phyloP scores from a whole-genome alignment of 345 rosid species.

The Streptanthus diversifolius region DNA sequence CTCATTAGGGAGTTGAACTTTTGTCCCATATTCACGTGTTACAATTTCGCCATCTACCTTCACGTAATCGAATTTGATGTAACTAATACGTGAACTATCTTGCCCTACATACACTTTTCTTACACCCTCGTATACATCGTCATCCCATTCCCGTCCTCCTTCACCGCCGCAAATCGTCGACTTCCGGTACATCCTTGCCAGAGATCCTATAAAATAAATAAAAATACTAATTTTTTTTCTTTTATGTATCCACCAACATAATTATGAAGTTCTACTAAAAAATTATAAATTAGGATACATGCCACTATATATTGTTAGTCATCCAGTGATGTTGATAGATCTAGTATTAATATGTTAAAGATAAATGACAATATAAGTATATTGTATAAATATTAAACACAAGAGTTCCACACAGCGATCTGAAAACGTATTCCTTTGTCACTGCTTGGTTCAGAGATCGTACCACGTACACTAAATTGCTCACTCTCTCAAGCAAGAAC shows the following conservation, averaged over 20 bases:
- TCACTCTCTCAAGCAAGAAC: not conserved
- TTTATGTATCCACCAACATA: not conserved
- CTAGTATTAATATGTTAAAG: not conserved
- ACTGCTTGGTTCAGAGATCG: not conserved
- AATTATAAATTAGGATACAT: not conserved
- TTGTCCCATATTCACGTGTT: slow-evolving; percentile 28
- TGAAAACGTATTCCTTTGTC: not conserved
- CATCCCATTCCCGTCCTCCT: slow-evolving; percentile 31
- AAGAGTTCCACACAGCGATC: not conserved
- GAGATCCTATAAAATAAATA: not conserved
- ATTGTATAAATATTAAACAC: not conserved
- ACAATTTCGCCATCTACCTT: slow-evolving; percentile 19
- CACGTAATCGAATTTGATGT: slow-evolving; percentile 26
- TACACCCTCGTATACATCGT: slow-evolving; percentile 28
- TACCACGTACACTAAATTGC: not conserved
- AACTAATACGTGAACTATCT: slow-evolving; percentile 20
- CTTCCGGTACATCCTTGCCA: slow-evolving; percentile 11
- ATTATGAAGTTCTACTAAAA: not conserved
- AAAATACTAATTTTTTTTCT: not conserved
- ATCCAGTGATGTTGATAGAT: not conserved
- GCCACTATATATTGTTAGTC: not conserved
- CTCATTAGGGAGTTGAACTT: slow-evolving; percentile 9
- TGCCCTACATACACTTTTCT: slow-evolving; percentile 26
- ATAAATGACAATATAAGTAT: not conserved
- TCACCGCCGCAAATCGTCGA: slow-evolving; percentile 7